These are phyloP conservation scores for Leccinellum luteum DNA, from an alignment of 768 basidiomycete species.

Conservation along the genomic window DNA sequence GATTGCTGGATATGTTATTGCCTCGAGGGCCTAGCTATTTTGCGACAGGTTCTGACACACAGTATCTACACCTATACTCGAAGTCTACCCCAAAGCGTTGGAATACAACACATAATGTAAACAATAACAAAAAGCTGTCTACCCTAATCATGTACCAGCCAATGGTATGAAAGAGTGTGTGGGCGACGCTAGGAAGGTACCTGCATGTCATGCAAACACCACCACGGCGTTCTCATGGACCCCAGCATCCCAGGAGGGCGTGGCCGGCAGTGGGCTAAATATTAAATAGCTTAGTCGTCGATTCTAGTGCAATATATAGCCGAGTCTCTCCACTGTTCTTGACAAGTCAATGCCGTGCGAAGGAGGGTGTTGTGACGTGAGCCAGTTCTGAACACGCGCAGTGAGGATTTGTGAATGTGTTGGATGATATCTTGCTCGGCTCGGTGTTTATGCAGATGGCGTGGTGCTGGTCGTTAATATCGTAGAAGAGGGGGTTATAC, in stretches of 20 bases:
- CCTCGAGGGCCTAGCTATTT: background rate
- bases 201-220: slow-evolving; percentile 16
- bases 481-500: slow-evolving; percentile 18
- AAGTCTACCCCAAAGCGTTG: background rate
- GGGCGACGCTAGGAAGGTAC: slow-evolving; percentile 5
- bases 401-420: slow-evolving; percentile 4
- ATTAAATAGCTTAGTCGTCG: slow-evolving; percentile 23
- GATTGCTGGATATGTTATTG: background rate
- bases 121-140: slow-evolving; percentile 22
- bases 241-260: slow-evolving; percentile 10
- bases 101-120: slow-evolving; percentile 21
- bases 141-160: slow-evolving; percentile 12
- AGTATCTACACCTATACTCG: slow-evolving; percentile 5
- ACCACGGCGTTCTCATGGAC: slow-evolving; percentile 12
- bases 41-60: background rate
- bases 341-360: slow-evolving; percentile 11
- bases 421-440: slow-evolving; percentile 3
- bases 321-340: slow-evolving; percentile 16
- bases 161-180: slow-evolving; percentile 5
- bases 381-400: slow-evolving; percentile 9
- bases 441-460: slow-evolving; percentile 18
- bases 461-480: slow-evolving; percentile 19
- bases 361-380: slow-evolving; percentile 4
- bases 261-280: slow-evolving; percentile 12
- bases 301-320: slow-evolving; percentile 25